Base-by-base conservation (phyloP, 805 yeast species). In the Candida dajiaensis region DNA sequence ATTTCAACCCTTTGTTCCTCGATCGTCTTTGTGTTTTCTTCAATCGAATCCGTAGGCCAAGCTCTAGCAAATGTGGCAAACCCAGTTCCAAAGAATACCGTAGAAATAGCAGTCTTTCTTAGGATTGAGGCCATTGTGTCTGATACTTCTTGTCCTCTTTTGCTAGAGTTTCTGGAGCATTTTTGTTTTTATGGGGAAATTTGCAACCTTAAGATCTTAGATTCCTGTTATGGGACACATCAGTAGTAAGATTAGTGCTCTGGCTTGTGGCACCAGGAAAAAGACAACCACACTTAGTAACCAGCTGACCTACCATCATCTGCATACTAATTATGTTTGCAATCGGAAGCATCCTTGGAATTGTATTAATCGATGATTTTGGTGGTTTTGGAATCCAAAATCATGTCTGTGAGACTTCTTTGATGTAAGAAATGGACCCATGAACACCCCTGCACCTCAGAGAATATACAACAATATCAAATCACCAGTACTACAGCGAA, bases 1-100 rank as follows among this genome's bases (percentile, higher is more conserved):
- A 59, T 55, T n/a, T 54, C 57, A n/a, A 46, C 40, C 9, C 65
- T 50, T 18, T 59, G 65, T 28, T 59, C 63, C 12, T 48, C 48
- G 2, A 53, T 25, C 2, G 41, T 22, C 29, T 53, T 52, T 8
- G 50, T 43, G 44, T 54, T 54, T 3, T 41, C 45, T 2, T 50
- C 55, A 18, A 42, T 31, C 0, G 57, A 51, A 23, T 51, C 46
- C 20, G 51, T 49, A 2, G 61, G 57, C 62, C 64, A 60, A 4
- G 62, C 57, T 29, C 48, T 49, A 16, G 58, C 61, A 45, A 57
- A 58, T 0, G 53, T 38, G 6, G 54, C 57, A 43, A 60, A 62
- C 1, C 67, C 67, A 1, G 55, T 28, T 13, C 49, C 39, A 38
- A 62, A 59, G 20, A 47, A 47, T 0, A 52, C 38, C 0, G 50